Percentiles rank a stretch among this genome's conserved stretches.
Conservation (phyloP, 208 protist genomes). For the Wallacemonas rigidus region DNA sequence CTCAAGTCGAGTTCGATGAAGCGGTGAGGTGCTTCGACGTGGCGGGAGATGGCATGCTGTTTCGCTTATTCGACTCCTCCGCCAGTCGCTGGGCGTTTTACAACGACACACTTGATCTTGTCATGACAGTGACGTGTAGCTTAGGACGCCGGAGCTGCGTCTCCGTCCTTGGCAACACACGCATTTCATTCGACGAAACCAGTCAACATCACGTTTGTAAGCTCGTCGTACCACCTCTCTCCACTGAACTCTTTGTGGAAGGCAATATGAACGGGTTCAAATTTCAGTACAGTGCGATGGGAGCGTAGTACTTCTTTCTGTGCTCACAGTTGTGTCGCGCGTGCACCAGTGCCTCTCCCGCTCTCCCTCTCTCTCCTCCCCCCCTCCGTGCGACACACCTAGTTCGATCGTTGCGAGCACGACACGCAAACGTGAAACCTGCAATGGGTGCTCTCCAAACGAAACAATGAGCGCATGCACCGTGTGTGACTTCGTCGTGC, state of each 20-base stretch:
- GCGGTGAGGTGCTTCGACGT: conserved; percentile 27
- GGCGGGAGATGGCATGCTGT: background rate
- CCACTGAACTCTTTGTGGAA: conserved; percentile 27
- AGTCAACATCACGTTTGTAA: conserved; percentile 24
- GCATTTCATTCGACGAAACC: conserved; percentile 18
- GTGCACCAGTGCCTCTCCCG: too few species aligned
- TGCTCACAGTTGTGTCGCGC: too few species aligned
- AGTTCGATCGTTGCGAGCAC: too few species aligned
- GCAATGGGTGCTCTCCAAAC: too few species aligned
- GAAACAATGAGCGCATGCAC: too few species aligned
- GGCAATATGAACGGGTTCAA: conserved; percentile 27
- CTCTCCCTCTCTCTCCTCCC: too few species aligned
- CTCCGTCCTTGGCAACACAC: conserved; percentile 7
- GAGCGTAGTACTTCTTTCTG: background rate
- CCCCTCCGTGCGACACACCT: too few species aligned
- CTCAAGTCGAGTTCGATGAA: conserved; percentile 23
- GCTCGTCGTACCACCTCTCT: conserved; percentile 25
- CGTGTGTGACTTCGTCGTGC: too few species aligned
- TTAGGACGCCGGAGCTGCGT: conserved; percentile 18
- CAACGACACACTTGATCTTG: conserved; percentile 1
- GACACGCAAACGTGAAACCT: too few species aligned
- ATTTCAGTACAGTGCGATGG: conserved; percentile 25
- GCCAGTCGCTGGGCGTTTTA: conserved; percentile 5
- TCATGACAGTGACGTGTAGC: conserved; percentile 19
- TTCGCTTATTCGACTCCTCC: background rate